phyloP scores from a whole-genome alignment of 768 basidiomycete species.

The Russula foetens region DNA sequence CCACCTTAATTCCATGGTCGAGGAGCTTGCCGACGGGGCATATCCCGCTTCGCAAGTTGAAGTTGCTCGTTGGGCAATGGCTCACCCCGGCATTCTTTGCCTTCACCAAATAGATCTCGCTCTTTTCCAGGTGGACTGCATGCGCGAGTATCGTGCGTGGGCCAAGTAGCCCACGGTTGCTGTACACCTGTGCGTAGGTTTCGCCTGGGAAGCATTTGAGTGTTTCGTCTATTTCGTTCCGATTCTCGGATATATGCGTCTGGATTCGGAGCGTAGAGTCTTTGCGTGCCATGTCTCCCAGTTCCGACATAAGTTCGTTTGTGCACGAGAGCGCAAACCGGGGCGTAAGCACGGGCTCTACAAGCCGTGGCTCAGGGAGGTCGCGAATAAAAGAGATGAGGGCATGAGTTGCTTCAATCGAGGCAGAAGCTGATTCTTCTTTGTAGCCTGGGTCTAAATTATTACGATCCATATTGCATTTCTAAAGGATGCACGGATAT shows the following conservation, averaged over 20 bases:
- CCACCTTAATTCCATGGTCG: constrained; percentile 76
- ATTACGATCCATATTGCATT: constrained; percentile 87
- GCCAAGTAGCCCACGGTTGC: constrained; percentile 65
- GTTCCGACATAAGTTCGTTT: constrained; percentile 47
- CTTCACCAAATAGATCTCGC: constrained; percentile 68
- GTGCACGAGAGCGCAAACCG: constrained; percentile 95
- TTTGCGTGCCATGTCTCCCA: constrained; percentile 53
- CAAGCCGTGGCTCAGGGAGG: constrained; percentile 48
- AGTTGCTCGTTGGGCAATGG: constrained; percentile 93
- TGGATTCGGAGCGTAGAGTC: constrained; percentile 70
- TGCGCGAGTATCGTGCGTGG: constrained; percentile 83
- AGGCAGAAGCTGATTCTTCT: constrained; percentile 50
- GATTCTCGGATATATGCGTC: constrained; percentile 89
- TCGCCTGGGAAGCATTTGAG: constrained; percentile 56
- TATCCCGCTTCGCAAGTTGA: constrained; percentile 81
- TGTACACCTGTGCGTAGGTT: constrained; percentile 75
- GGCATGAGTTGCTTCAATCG: constrained; percentile 51
- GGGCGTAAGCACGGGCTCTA: constrained; percentile 88
- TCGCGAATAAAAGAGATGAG: constrained; percentile 65
- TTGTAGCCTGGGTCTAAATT: constrained; percentile 58
- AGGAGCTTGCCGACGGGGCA: constrained; percentile 72
- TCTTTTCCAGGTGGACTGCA: constrained; percentile 67
- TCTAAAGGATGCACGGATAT: constrained; percentile 32
- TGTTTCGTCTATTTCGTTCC: constrained; percentile 58
- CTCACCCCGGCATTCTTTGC: constrained; percentile 63